phyloP scores from a whole-genome alignment of 805 yeast species.

The Wickerhamiella bombiphila region DNA sequence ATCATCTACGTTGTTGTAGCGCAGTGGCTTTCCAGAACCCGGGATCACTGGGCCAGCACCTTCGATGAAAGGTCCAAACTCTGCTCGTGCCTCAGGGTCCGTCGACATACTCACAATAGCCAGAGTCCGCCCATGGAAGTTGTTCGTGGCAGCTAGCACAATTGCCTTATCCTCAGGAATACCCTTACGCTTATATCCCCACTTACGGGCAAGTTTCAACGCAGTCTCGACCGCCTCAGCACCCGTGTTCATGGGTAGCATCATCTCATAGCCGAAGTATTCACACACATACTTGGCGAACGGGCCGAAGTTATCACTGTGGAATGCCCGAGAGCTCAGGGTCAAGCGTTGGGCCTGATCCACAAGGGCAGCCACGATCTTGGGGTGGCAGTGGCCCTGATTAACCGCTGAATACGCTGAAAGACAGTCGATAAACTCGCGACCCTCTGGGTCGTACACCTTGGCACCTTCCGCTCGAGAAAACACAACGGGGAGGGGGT shows the following conservation, averaged over 20 bases:
- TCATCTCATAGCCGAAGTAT: conserved; percentile 80
- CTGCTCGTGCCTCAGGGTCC: conserved; percentile 78
- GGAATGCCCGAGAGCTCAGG: conserved; percentile 81
- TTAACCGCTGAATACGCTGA: conserved; percentile 95
- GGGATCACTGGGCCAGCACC: conserved; percentile 80
- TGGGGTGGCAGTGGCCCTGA: conserved; percentile 97
- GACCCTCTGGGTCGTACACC: conserved; percentile 98
- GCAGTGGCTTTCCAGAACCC: conserved; percentile 66
- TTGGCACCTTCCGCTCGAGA: conserved; percentile 77
- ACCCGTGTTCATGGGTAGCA: conserved; percentile 96
- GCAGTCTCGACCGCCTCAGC: conserved; percentile 98
- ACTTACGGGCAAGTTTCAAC: conserved; percentile 84
- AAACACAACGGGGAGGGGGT: conserved; percentile 90
- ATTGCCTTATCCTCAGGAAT: conserved; percentile 76
- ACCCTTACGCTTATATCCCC: conserved; percentile 86
- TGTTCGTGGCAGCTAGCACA: conserved; percentile 71
- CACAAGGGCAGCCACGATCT: conserved; percentile 65
- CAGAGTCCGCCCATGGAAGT: conserved; percentile 93
- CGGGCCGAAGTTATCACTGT: conserved; percentile 72
- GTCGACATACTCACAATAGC: conserved; percentile 94
- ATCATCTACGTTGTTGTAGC: conserved; percentile 50
- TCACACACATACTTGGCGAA: conserved; percentile 82
- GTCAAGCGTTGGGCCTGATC: conserved; percentile 82
- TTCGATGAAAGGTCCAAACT: conserved; percentile 78
- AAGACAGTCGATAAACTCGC: conserved; percentile 78